Percentiles rank a stretch among this genome's conserved stretches.
Conservation (phyloP, 2,329 filamentous ascomycete species). For the Chalaropsis ovoidea region DNA sequence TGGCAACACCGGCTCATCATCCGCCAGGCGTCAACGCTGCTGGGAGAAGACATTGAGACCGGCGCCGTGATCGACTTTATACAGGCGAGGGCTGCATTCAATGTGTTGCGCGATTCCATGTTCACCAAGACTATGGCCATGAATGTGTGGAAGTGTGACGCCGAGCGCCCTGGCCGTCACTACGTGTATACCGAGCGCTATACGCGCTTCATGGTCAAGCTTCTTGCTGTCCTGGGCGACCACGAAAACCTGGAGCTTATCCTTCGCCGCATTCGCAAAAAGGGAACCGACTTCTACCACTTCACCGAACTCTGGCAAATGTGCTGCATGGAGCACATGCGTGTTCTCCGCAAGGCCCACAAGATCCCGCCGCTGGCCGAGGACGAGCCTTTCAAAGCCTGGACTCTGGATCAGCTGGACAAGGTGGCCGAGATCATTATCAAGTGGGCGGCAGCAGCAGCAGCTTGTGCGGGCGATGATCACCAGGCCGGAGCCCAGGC, state of each 20-base stretch:
- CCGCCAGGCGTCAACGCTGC: conserved; percentile 53
- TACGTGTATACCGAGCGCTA: conserved; percentile 88
- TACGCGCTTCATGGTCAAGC: conserved; percentile 65
- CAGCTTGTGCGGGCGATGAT: conserved; percentile 4
- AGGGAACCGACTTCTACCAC: conserved; percentile 63
- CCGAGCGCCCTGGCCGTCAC: conserved; percentile 71
- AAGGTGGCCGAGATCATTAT: conserved; percentile 45
- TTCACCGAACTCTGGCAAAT: conserved; percentile 51
- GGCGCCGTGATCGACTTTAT: conserved; percentile 35
- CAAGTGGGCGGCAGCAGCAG: conserved; percentile 38
- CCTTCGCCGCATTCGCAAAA: conserved; percentile 68
- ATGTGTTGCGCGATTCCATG: conserved; percentile 60
- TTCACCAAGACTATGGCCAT: conserved; percentile 93
- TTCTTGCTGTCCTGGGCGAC: conserved; percentile 66
- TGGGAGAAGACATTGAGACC: conserved; percentile 39
- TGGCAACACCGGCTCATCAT: conserved; percentile 91
- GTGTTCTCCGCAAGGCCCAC: conserved; percentile 43
- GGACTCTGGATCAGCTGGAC: conserved; percentile 48
- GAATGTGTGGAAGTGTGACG: conserved; percentile 90
- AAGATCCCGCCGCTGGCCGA: conserved; percentile 36
- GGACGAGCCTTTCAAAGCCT: conserved; percentile 47
- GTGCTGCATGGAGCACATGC: conserved; percentile 45
- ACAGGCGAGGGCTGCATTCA: conserved; percentile 68
- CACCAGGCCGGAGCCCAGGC: conserved; percentile 5
- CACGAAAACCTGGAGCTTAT: conserved; percentile 66